These are phyloP conservation scores for Colletotrichum magnum DNA, from an alignment of 2,329 filamentous ascomycete species.

Conservation along the genomic window DNA sequence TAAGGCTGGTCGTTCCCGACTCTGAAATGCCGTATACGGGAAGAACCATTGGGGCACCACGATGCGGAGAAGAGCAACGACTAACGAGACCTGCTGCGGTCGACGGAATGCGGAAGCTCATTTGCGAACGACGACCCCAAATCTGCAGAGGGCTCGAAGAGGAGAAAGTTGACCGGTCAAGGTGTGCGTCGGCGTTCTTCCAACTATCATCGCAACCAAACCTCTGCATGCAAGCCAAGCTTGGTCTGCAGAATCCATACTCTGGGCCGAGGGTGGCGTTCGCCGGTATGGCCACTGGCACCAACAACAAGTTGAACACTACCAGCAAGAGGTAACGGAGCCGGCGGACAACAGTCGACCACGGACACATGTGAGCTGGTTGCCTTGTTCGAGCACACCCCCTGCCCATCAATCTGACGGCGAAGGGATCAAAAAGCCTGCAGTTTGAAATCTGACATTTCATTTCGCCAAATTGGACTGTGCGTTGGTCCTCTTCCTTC, in stretches of 20 bases:
- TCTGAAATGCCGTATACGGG: constrained; percentile 5
- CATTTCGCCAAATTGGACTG: constrained; percentile 7
- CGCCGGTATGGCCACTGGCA: background rate
- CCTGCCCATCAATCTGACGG: background rate
- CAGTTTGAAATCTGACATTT: constrained; percentile 7
- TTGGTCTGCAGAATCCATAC: constrained; percentile 24
- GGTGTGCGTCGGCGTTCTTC: constrained; percentile 3
- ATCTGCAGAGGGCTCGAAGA: constrained; percentile 13
- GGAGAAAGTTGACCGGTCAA: constrained; percentile 17
- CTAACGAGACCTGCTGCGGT: constrained; percentile 17
- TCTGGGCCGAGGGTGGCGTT: constrained; percentile 30
- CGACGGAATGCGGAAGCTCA: constrained; percentile 14
- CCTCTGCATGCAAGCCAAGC: constrained; percentile 31
- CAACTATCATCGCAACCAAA: constrained; percentile 5
- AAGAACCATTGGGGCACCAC: background rate
- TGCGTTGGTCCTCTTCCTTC: constrained; percentile 17
- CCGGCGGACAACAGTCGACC: constrained; percentile 9
- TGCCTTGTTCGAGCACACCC: constrained; percentile 3
- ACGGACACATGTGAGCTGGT: constrained; percentile 12
- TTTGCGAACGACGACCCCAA: constrained; percentile 19
- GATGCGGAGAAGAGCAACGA: constrained; percentile 15
- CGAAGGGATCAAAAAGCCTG: background rate
- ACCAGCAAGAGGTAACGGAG: background rate
- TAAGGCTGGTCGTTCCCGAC: constrained; percentile 2
- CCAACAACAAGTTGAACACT: background rate